Evolutionary conservation across 2,329 filamentous ascomycete genomes (phyloP).

Genomic region (Hirsutella thompsonii): DNA sequence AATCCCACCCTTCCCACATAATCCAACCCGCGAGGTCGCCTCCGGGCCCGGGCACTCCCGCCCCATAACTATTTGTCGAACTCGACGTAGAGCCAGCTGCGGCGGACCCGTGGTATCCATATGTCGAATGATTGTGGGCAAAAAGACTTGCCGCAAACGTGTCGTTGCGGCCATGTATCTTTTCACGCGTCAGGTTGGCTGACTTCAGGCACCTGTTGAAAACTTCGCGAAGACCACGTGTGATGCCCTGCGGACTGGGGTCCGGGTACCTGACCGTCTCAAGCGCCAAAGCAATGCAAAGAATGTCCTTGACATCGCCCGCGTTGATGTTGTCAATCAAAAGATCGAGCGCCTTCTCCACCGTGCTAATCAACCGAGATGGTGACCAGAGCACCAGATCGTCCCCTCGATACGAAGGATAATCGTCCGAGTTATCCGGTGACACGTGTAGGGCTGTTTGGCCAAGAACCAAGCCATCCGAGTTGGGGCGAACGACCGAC

Average conservation of each 20-base stretch:
- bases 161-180: conserved; percentile 9
- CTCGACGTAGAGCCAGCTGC: background rate
- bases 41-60: conserved; percentile 11
- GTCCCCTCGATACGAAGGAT: conserved; percentile 19
- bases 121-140: conserved; percentile 13
- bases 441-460: conserved; percentile 20
- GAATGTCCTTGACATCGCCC: conserved; percentile 36
- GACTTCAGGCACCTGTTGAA: conserved; percentile 31
- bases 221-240: conserved; percentile 25
- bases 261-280: conserved; percentile 29
- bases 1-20: conserved; percentile 28
- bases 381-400: conserved; percentile 28
- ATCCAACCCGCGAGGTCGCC: conserved; percentile 20
- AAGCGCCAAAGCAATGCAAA: conserved; percentile 34
- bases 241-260: conserved; percentile 27
- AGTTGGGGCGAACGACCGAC: conserved; percentile 14
- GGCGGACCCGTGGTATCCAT: conserved; percentile 9
- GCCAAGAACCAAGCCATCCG: conserved; percentile 15
- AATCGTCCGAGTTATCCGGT: conserved; percentile 20
- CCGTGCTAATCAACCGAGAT: conserved; percentile 25
- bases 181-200: conserved; percentile 28
- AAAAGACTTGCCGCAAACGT: conserved; percentile 11
- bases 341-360: conserved; percentile 33
- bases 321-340: conserved; percentile 32
- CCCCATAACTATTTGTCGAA: background rate